Base-by-base conservation (phyloP, 805 yeast species). In the Torulaspora quercuum region DNA sequence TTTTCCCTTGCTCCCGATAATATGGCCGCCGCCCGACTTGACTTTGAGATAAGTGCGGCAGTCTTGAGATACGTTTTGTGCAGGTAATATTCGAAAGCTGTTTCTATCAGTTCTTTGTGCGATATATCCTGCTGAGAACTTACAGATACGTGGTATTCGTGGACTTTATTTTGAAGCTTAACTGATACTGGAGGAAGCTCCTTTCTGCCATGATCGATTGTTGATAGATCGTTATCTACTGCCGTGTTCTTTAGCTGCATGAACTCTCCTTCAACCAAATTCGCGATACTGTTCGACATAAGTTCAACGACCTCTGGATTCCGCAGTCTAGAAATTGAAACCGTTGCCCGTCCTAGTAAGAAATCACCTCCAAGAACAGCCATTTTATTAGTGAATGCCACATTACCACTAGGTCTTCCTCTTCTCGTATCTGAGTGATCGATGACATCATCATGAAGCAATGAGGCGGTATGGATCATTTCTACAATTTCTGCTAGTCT, bases 231-330 rank as follows among this genome's bases (percentile, higher is more conserved):
- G 37, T 66, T 74, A 44, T 75, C 85, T 40, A 70, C 66, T 6
- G 89, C 92, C 0, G 96, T 87, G 64, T 92, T 92, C 52, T 90
- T 89, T 68, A 92, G 75, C 66, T 92, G 98, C 97, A 92, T 92
- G 60, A 92, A 90, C 65, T 92, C 98, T 33, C 98, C 98, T 65
- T 92, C 98, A 1, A 92, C 97, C 42, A 92, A 71, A 59, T 92
- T 92, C 8, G 97, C 98, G 57, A 92, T 92, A 20, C 96, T 83
- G 9, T 96, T 90, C 3, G 97, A 88, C 68, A 92, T 77, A 44
- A 92, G 71, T 66, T 92, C 98, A 41, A 88, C 89, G 29, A 92
- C 98, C 67, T 92, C 97, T n/a, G 96, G 90, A 60, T 92, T 90
- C 56, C 97, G 72, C 33, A 92, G 67, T 43, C 98, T 70, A 8